Percentiles rank a stretch among this genome's conserved stretches.
Evolutionary conservation across 108 stramenopile genomes (phyloP).

Genomic region (Cyclotella cryptica): DNA sequence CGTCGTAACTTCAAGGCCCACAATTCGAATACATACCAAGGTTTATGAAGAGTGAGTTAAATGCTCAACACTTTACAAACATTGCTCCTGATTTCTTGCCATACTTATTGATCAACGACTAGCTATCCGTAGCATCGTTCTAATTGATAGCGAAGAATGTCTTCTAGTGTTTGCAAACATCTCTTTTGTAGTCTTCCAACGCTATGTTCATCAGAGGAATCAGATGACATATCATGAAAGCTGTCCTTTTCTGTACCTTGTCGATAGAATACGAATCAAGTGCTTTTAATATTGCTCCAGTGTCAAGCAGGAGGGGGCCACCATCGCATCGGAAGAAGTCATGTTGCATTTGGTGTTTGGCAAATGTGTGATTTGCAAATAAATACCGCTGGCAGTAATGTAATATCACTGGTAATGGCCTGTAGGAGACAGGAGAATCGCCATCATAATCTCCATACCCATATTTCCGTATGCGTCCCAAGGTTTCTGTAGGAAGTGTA

Average conservation of each 20-base stretch:
- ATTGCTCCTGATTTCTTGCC: too few relatives aligned
- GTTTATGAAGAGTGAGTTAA: too few relatives aligned
- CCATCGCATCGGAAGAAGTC: conserved; percentile 82
- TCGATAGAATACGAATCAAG: conserved; percentile 45
- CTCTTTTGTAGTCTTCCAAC: conserved; percentile 45
- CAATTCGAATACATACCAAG: conserved; percentile 24
- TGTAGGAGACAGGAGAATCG: neutral
- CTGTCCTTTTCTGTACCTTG: conserved; percentile 36
- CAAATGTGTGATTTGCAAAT: conserved; percentile 70
- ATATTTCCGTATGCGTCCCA: conserved; percentile 32
- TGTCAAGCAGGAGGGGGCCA: conserved; percentile 63
- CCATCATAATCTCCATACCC: conserved; percentile 26
- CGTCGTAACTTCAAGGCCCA: conserved; percentile 21
- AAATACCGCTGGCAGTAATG: conserved; percentile 68
- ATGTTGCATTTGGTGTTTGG: conserved; percentile 75
- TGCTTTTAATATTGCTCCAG: conserved; percentile 47
- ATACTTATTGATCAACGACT: too few relatives aligned
- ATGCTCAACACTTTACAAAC: too few relatives aligned
- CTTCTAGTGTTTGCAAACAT: conserved; percentile 18
- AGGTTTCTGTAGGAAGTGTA: conserved; percentile 35
- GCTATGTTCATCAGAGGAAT: conserved; percentile 64
- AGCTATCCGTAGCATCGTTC: neutral
- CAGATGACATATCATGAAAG: conserved; percentile 61
- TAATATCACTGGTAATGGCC: conserved; percentile 46
- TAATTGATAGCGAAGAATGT: neutral